Conservation (phyloP, 306 rosid genomes). For the Medicago truncatula region DNA sequence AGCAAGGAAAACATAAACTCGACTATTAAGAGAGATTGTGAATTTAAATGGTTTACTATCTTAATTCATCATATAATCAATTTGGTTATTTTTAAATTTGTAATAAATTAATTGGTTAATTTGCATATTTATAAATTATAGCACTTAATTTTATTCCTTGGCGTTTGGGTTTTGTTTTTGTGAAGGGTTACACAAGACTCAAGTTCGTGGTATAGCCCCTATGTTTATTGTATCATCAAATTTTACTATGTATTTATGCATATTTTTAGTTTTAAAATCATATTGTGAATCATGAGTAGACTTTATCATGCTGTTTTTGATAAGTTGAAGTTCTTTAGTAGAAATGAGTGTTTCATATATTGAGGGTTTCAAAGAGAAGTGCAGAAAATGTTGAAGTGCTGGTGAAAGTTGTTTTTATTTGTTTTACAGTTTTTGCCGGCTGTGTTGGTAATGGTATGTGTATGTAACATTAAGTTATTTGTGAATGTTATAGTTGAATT, state of each 20-base stretch:
- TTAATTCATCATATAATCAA: neutral
- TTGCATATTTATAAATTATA: neutral
- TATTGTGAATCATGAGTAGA: no score
- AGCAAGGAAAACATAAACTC: neutral
- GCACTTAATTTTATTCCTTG: neutral
- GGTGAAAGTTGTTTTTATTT: neutral
- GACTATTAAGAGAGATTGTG: neutral
- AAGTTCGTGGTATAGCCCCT: neutral
- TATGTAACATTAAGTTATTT: neutral
- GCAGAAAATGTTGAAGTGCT: neutral
- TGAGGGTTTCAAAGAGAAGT: no score
- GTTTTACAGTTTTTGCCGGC: neutral
- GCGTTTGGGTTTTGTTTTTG: neutral
- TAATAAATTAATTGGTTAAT: neutral
- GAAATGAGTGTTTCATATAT: no score
- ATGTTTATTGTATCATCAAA: neutral
- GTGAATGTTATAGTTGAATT: slow-evolving; percentile 16
- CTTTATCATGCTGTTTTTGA: no score
- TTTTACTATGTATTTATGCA: neutral
- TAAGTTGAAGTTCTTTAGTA: no score
- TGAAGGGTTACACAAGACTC: neutral
- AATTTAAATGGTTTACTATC: neutral
- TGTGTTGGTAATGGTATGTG: neutral
- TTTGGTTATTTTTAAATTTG: neutral
- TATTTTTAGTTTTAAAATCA: neutral